Percentiles rank a stretch among this genome's conserved stretches.
Evolutionary conservation across 2,329 filamentous ascomycete species (phyloP).

Genomic region (Xylaria sp.): DNA sequence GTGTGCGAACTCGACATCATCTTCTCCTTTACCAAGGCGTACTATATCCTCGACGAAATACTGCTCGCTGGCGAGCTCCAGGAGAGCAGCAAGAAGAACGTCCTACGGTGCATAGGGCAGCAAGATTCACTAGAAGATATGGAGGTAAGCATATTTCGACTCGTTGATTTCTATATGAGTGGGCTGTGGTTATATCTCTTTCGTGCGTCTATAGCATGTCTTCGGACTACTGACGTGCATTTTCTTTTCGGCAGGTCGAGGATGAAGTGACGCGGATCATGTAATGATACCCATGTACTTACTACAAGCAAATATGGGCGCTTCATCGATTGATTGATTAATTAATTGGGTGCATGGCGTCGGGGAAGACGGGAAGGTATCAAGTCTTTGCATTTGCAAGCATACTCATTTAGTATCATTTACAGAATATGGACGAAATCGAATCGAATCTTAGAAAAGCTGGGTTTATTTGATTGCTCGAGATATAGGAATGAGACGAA

Average conservation of each 20-base stretch:
- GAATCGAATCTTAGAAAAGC: constrained; percentile 53
- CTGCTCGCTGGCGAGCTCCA: constrained; percentile 96
- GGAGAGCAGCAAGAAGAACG: constrained; percentile 99
- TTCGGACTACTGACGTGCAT: constrained; percentile 63
- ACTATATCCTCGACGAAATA: constrained; percentile 98
- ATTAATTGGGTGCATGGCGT: constrained; percentile 35
- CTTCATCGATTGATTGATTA: constrained; percentile 31
- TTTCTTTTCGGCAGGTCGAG: constrained; percentile 74
- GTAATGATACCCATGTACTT: constrained; percentile 61
- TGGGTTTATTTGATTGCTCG: constrained; percentile 54
- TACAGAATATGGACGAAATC: constrained; percentile 52
- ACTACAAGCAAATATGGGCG: constrained; percentile 38
- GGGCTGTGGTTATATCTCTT: constrained; percentile 19
- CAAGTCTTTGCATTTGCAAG: constrained; percentile 43
- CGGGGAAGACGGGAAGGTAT: constrained; percentile 39
- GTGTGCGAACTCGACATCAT: constrained; percentile 99
- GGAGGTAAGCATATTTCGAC: constrained; percentile 77
- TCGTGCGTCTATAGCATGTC: constrained; percentile 30
- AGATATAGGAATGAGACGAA: constrained; percentile 9
- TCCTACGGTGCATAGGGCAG: constrained; percentile 93
- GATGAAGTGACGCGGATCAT: constrained; percentile 92
- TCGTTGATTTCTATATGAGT: constrained; percentile 24
- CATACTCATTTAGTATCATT: constrained; percentile 47
- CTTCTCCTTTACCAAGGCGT: constrained; percentile 99
- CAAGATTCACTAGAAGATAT: constrained; percentile 98